phyloP scores from a whole-genome alignment of 768 basidiomycete species.

The Termitomyces sp. region DNA sequence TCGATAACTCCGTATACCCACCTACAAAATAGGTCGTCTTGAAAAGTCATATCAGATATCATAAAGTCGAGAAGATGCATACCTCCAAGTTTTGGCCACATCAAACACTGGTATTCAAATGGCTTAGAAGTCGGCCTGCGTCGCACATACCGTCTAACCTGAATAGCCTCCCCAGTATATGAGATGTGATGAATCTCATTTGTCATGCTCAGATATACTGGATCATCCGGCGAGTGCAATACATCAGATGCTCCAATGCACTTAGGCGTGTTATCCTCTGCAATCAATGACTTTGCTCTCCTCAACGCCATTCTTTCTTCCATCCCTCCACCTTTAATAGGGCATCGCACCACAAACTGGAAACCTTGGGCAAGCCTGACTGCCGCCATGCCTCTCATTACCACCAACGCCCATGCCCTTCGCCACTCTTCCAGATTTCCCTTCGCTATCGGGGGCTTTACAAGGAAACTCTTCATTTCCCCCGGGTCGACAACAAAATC shows the following conservation, averaged over 20 bases:
- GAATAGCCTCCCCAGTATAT: slow-evolving; percentile 87
- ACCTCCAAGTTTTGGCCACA: slow-evolving; percentile 88
- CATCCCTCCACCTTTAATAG: slow-evolving; percentile 17
- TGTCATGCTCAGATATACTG: slow-evolving; percentile 89
- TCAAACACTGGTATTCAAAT: slow-evolving; percentile 79
- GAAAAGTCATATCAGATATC: not conserved
- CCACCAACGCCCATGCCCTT: slow-evolving; percentile 66
- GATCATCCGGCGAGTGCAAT: slow-evolving; percentile 50
- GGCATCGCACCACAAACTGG: slow-evolving; percentile 73
- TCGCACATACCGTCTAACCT: slow-evolving; percentile 81
- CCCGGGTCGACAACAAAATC: slow-evolving; percentile 81
- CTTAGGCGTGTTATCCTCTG: slow-evolving; percentile 50
- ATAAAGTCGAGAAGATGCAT: slow-evolving; percentile 3
- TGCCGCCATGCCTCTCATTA: slow-evolving; percentile 93
- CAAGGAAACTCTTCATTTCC: slow-evolving; percentile 84
- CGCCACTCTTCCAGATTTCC: slow-evolving; percentile 52
- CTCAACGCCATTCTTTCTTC: slow-evolving; percentile 32
- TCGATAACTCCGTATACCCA: slow-evolving; percentile 76
- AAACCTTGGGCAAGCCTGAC: slow-evolving; percentile 91
- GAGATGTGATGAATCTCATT: slow-evolving; percentile 93
- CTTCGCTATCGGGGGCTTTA: slow-evolving; percentile 52
- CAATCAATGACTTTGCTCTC: slow-evolving; percentile 51
- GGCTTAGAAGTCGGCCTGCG: slow-evolving; percentile 58
- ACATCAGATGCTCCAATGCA: slow-evolving; percentile 64
- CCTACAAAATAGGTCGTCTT: slow-evolving; percentile 20